phyloP scores from a whole-genome alignment of 108 stramenopile genomes.

The Epipyxis sp. region DNA sequence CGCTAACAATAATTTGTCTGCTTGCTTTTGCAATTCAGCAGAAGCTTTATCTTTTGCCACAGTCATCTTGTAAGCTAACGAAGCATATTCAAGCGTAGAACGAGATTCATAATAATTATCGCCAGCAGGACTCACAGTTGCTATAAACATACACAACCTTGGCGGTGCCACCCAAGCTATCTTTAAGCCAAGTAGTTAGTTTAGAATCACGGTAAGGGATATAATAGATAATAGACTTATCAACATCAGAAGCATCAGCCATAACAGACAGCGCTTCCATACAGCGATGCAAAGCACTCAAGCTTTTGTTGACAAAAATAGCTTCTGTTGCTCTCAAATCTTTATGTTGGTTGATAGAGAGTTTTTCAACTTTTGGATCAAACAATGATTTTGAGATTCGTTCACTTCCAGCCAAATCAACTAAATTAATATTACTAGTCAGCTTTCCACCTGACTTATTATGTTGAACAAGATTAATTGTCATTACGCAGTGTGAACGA shows the following conservation, averaged over 20 bases:
- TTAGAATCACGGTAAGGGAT: slow-evolving; percentile 51
- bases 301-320: background rate
- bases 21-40: no score
- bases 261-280: background rate
- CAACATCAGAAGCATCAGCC: background rate
- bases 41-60: no score
- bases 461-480: slow-evolving; percentile 82
- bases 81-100: no score
- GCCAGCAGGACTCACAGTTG: no score
- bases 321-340: no score
- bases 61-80: no score
- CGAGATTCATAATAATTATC: no score
- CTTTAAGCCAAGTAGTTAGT: slow-evolving; percentile 48
- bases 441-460: background rate
- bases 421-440: slow-evolving; percentile 38
- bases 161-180: slow-evolving; percentile 45
- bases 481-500: slow-evolving; percentile 95
- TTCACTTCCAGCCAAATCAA: slow-evolving; percentile 52
- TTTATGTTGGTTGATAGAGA: no score
- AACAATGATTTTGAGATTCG: slow-evolving; percentile 35
- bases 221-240: slow-evolving; percentile 15
- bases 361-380: slow-evolving; percentile 60
- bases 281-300: background rate
- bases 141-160: no score
- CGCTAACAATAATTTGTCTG: no score